phyloP scores from a whole-genome alignment of 768 basidiomycete species.

The Sistotremastrum niveocremeum region DNA sequence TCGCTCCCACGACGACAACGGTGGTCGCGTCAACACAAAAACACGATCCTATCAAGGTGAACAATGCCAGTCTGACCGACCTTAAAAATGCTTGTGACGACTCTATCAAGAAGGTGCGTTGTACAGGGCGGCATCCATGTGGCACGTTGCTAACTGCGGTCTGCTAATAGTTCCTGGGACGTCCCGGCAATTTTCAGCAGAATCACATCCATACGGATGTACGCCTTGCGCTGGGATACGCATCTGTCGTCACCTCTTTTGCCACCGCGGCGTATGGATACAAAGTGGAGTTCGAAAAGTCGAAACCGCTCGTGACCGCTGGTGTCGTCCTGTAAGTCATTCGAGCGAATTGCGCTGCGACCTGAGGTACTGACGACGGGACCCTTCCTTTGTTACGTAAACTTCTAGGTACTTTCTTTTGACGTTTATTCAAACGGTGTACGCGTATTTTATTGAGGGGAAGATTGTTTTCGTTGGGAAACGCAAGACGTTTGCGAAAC shows the following conservation, averaged over 20 bases:
- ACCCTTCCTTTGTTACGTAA: not conserved
- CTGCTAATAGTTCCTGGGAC: constrained; percentile 56
- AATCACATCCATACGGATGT: constrained; percentile 83
- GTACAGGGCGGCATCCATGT: not conserved
- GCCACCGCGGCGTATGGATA: constrained; percentile 79
- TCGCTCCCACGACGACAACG: too few species aligned
- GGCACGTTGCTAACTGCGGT: not conserved
- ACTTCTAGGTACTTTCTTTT: constrained; percentile 56
- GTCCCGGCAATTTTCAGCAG: constrained; percentile 74
- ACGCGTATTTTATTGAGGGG: constrained; percentile 78
- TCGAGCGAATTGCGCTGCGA: not conserved
- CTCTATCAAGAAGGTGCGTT: constrained; percentile 70
- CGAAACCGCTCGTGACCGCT: constrained; percentile 66
- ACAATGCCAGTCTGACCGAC: constrained; percentile 35
- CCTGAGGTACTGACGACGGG: not conserved
- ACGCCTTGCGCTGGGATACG: constrained; percentile 76
- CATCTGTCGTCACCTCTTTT: constrained; percentile 67
- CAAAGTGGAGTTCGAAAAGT: constrained; percentile 78
- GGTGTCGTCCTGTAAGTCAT: constrained; percentile 63
- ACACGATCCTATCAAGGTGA: constrained; percentile 25
- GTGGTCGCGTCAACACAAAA: too few species aligned
- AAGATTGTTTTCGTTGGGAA: constrained; percentile 79
- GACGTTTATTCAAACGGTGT: constrained; percentile 59
- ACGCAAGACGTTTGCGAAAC: constrained; percentile 79
- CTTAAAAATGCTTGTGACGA: constrained; percentile 61